These are phyloP conservation scores for Pseudopyricularia cyperi DNA, from an alignment of 2,329 filamentous ascomycete genomes.

Conservation along the genomic window DNA sequence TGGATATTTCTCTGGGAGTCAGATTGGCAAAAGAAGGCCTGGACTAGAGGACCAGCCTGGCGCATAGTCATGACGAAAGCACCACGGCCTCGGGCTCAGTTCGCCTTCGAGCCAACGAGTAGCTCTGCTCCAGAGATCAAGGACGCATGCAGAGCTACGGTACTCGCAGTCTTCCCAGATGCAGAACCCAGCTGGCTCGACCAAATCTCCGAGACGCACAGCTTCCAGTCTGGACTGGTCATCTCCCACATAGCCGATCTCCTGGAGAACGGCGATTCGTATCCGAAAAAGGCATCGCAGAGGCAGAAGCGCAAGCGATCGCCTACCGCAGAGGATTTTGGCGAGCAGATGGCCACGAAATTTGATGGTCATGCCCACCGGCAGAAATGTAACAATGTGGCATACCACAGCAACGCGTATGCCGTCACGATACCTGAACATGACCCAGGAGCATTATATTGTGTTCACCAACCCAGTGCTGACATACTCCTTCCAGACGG, in stretches of 20 bases:
- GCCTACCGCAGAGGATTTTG: constrained; percentile 7
- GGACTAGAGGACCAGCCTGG: neutral
- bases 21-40: neutral
- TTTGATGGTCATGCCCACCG: constrained; percentile 11
- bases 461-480: constrained; percentile 15
- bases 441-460: constrained; percentile 7
- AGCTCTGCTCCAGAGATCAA: constrained; percentile 3
- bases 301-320: constrained; percentile 28
- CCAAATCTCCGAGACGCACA: constrained; percentile 12
- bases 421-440: neutral
- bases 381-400: constrained; percentile 3
- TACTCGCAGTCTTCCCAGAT: constrained; percentile 28
- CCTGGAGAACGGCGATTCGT: constrained; percentile 22
- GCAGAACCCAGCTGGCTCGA: constrained; percentile 27
- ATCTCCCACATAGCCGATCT: constrained; percentile 26
- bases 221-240: constrained; percentile 16
- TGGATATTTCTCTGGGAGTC: neutral
- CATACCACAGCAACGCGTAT: constrained; percentile 5
- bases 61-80: neutral
- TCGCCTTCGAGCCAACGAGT: neutral
- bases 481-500: neutral
- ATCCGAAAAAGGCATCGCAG: constrained; percentile 16
- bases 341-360: constrained; percentile 6
- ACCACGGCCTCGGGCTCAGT: neutral
- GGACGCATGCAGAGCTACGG: constrained; percentile 13